phyloP scores from a whole-genome alignment of 768 basidiomycete genomes.

The Hydnomerulius pinastri region DNA sequence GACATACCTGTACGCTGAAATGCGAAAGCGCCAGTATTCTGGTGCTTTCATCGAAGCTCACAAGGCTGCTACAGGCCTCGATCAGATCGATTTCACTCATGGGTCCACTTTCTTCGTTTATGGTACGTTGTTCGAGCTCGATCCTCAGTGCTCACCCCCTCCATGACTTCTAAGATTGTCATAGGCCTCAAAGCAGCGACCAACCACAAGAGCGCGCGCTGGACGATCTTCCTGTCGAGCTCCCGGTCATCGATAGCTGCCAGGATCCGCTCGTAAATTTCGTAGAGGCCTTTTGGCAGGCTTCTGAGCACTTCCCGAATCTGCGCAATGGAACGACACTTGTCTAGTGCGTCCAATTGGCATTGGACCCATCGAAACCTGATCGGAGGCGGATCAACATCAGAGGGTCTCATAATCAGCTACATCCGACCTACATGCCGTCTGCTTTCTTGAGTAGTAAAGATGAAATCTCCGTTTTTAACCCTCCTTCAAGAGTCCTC shows the following conservation, averaged over 20 bases:
- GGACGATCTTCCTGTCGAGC: not conserved
- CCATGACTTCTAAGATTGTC: not conserved
- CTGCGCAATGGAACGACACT: conserved; percentile 1
- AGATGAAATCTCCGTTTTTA: not conserved
- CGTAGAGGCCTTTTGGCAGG: conserved; percentile 10
- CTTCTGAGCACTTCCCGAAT: conserved; percentile 3
- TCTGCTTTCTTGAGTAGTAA: not conserved
- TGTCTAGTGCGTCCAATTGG: conserved; percentile 10
- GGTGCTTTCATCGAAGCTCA: not conserved
- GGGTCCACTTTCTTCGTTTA: not conserved
- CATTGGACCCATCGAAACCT: conserved; percentile 23
- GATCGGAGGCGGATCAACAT: too few relatives aligned
- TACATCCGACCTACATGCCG: conserved; percentile 5
- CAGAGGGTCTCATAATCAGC: too few relatives aligned
- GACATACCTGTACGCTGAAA: not conserved
- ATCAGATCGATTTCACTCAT: not conserved
- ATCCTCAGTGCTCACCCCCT: not conserved
- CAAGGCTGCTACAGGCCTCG: not conserved
- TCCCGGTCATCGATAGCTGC: not conserved
- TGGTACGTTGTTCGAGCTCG: not conserved
- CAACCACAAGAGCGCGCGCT: conserved; percentile 8
- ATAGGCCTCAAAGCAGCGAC: conserved; percentile 12
- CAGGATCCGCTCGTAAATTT: conserved; percentile 11
- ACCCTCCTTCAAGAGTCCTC: not conserved
- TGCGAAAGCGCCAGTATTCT: not conserved